Conservation (phyloP, 2,329 filamentous ascomycete species). For the Pseudogymnoascus verrucosus region DNA sequence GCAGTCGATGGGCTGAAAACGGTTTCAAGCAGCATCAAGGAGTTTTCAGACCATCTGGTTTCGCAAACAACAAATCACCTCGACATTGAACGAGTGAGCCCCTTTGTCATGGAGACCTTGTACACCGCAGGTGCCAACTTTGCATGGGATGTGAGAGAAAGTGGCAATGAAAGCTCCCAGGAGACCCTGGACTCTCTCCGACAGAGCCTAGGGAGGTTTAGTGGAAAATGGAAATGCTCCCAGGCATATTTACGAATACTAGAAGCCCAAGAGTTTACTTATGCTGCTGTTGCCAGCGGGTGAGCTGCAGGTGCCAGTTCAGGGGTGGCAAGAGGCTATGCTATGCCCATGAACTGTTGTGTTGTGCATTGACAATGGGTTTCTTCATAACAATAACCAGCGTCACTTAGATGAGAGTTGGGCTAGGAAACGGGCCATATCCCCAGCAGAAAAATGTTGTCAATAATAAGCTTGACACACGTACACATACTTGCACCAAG, state of each 20-base stretch:
- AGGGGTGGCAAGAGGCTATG: not conserved
- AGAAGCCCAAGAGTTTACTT: conserved; percentile 30
- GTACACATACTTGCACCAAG: not conserved
- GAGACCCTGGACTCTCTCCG: conserved; percentile 26
- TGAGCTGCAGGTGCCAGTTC: not conserved
- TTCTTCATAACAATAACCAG: not conserved
- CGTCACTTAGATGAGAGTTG: not conserved
- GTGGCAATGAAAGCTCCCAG: conserved; percentile 26
- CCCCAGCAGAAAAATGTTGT: not conserved
- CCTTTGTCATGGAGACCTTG: conserved; percentile 31
- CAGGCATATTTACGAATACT: conserved; percentile 31
- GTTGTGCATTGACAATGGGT: not conserved
- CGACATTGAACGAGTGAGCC: conserved; percentile 27
- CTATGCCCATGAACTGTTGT: not conserved
- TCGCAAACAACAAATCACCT: conserved; percentile 17
- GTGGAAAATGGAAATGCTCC: conserved; percentile 30
- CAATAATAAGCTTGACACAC: not conserved
- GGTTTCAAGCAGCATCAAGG: conserved; percentile 24
- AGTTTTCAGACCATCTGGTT: conserved; percentile 25
- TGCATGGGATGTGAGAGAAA: conserved; percentile 33
- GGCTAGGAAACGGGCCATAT: not conserved
- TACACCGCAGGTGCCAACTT: conserved; percentile 32
- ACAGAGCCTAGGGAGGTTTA: conserved; percentile 25
- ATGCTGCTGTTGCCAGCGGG: conserved; percentile 16
- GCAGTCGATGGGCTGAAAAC: conserved; percentile 28